These are phyloP conservation scores for Macadamia integrifolia DNA, from an alignment of 164 flowering plant genomes.

Conservation along the genomic window DNA sequence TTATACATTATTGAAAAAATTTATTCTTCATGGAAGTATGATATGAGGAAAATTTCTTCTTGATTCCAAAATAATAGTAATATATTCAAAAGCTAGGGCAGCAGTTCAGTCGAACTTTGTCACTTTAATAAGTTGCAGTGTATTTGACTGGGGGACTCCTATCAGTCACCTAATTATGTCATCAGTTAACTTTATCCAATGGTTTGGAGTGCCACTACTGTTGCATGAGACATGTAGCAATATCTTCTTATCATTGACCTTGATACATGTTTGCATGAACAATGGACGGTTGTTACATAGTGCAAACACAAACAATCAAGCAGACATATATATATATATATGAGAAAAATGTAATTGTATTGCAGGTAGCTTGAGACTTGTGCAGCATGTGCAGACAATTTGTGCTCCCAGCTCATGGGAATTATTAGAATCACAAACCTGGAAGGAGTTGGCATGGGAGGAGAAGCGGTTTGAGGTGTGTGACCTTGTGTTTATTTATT, in stretches of 20 bases:
- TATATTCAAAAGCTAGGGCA: too few species aligned
- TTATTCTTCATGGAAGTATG: background rate
- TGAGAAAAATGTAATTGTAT: background rate
- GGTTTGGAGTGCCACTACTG: too few species aligned
- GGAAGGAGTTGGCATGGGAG: constrained; percentile 60
- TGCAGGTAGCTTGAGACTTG: constrained; percentile 78
- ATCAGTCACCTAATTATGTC: too few species aligned
- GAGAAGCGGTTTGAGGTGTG: constrained; percentile 65
- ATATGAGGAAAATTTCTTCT: background rate
- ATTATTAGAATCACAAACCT: constrained; percentile 33
- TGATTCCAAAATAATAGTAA: too few species aligned
- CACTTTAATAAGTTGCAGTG: too few species aligned
- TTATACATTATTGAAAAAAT: background rate
- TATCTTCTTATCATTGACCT: too few species aligned
- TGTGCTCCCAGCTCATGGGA: constrained; percentile 60
- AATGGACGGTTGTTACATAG: background rate
- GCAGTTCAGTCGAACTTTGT: background rate
- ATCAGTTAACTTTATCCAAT: too few species aligned
- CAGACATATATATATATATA: too few species aligned
- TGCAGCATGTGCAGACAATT: constrained; percentile 75
- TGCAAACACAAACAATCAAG: background rate
- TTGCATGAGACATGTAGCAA: too few species aligned
- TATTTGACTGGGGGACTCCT: too few species aligned
- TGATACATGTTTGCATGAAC: too few species aligned
- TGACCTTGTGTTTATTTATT: background rate